These are phyloP conservation scores for Gelatoporia subvermispora DNA, from an alignment of 768 basidiomycete species.

Conservation along the genomic window DNA sequence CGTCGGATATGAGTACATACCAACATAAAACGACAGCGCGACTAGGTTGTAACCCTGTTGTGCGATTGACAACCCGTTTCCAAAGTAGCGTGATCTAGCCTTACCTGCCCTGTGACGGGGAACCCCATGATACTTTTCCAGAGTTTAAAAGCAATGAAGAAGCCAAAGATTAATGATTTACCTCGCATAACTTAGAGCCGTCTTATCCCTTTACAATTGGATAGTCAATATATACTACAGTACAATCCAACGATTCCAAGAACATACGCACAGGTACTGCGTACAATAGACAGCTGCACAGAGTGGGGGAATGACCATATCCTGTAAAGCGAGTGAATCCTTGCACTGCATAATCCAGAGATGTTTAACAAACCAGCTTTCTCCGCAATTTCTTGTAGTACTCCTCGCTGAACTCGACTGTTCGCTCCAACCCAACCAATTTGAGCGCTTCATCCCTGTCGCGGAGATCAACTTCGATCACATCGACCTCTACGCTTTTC, in stretches of 20 bases:
- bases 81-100: neutral
- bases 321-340: constrained; percentile 26
- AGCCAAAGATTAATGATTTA: constrained; percentile 7
- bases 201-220: constrained; percentile 54
- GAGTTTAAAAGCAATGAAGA: neutral
- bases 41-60: constrained; percentile 58
- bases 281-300: constrained; percentile 66
- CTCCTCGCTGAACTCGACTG: constrained; percentile 52
- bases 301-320: constrained; percentile 48
- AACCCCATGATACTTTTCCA: constrained; percentile 55
- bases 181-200: constrained; percentile 66
- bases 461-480: constrained; percentile 23
- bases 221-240: too few species aligned
- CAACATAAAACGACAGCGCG: constrained; percentile 61
- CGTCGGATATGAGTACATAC: constrained; percentile 20
- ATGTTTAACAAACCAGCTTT: constrained; percentile 43
- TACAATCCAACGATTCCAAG: neutral
- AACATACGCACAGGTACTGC: constrained; percentile 48
- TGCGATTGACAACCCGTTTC: neutral
- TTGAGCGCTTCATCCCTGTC: constrained; percentile 55
- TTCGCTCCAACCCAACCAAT: constrained; percentile 51
- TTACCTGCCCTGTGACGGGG: constrained; percentile 57
- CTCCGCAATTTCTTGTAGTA: constrained; percentile 51
- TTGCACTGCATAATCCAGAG: neutral
- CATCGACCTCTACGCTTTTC: constrained; percentile 24